Conservation (phyloP, 345 rosid species). For the Populus alba region DNA sequence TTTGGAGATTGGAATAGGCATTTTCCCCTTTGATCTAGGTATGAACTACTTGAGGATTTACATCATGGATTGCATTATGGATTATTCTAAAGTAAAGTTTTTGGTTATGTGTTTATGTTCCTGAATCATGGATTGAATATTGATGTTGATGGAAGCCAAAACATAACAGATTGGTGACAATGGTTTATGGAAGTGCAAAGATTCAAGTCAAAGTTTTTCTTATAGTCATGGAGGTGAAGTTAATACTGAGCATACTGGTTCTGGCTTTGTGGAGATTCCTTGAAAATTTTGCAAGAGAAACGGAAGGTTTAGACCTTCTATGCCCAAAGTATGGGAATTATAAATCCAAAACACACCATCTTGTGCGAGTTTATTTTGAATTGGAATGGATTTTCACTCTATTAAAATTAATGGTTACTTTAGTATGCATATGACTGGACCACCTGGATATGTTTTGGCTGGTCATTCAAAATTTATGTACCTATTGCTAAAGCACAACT, state of each 20-base stretch:
- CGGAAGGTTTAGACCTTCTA: conserved; percentile 12
- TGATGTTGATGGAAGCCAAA: conserved; percentile 16
- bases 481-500: background rate
- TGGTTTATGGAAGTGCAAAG: conserved; percentile 23
- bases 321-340: background rate
- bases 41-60: conserved; percentile 25
- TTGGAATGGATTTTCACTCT: background rate
- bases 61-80: conserved; percentile 5
- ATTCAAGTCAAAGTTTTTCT: conserved; percentile 11
- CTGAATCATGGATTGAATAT: background rate
- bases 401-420: background rate
- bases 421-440: background rate
- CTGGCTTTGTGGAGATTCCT: conserved; percentile 19
- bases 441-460: background rate
- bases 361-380: conserved; percentile 1
- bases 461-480: background rate
- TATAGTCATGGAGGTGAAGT: conserved; percentile 16
- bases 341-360: conserved; percentile 2
- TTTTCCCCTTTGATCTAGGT: conserved; percentile 27
- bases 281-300: conserved; percentile 15
- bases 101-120: conserved; percentile 14
- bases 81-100: background rate
- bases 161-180: conserved; percentile 22
- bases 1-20: conserved; percentile 26
- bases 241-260: conserved; percentile 15